Evolutionary conservation across 1,284 basidiomycete species (phyloP).

Genomic region (Cutaneotrichosporon sp.): DNA sequence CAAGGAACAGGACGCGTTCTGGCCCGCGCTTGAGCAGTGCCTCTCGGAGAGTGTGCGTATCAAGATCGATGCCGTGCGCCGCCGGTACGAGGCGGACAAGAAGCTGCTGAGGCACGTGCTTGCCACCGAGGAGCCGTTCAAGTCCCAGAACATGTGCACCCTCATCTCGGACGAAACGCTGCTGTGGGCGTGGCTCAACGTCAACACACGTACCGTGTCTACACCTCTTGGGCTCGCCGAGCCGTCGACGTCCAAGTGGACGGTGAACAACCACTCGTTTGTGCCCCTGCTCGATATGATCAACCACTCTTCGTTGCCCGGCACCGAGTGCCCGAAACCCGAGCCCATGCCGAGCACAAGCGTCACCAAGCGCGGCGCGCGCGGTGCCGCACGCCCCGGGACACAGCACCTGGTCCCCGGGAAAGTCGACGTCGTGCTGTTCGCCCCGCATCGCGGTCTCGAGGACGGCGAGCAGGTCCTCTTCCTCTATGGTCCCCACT

Average conservation of each 20-base stretch:
- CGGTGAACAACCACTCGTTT: slow-evolving; percentile 69
- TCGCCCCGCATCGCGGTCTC: slow-evolving; percentile 58
- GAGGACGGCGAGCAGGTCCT: slow-evolving; percentile 64
- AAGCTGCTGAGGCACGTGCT: slow-evolving; percentile 51
- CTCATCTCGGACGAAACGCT: slow-evolving; percentile 56
- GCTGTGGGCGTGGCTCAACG: slow-evolving; percentile 86
- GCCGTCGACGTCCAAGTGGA: slow-evolving; percentile 44
- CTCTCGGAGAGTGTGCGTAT: slow-evolving; percentile 60
- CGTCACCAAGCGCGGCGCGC: slow-evolving; percentile 10
- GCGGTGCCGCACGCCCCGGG: slow-evolving; percentile 44
- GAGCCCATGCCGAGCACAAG: slow-evolving; percentile 27
- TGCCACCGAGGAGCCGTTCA: slow-evolving; percentile 38
- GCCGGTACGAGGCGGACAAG: slow-evolving; percentile 66
- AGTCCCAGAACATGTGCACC: slow-evolving; percentile 30
- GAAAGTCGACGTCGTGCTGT: slow-evolving; percentile 58
- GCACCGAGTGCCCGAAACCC: slow-evolving; percentile 29
- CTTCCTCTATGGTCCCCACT: slow-evolving; percentile 73
- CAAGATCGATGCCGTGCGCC: slow-evolving; percentile 59
- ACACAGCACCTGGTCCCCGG: slow-evolving; percentile 53
- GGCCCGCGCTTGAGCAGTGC: slow-evolving; percentile 28
- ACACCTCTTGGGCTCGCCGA: slow-evolving; percentile 65
- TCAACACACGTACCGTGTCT: slow-evolving; percentile 84
- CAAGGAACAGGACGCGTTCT: slow-evolving; percentile 25
- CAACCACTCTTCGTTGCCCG: slow-evolving; percentile 63
- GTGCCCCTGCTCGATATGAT: slow-evolving; percentile 84